phyloP scores from a whole-genome alignment of 2,329 filamentous ascomycete genomes.

The Cercospora canescens region DNA sequence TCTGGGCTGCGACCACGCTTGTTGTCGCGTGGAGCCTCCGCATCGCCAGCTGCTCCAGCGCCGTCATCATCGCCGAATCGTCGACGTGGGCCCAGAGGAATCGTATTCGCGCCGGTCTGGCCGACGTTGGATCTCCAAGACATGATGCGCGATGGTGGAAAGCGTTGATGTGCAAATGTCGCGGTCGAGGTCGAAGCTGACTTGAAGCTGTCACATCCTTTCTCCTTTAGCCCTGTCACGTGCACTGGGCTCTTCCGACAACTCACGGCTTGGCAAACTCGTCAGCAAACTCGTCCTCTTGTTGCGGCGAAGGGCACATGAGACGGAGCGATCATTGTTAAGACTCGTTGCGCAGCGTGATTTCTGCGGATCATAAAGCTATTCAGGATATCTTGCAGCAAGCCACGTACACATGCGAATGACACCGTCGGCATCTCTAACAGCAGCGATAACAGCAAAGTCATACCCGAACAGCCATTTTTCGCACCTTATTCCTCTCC shows the following conservation, averaged over 20 bases:
- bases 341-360: background rate
- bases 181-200: background rate
- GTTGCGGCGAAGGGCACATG: background rate
- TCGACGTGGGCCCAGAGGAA: conserved; percentile 82
- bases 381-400: conserved; percentile 1
- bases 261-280: background rate
- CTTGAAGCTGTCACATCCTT: background rate
- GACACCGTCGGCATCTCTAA: background rate
- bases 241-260: background rate
- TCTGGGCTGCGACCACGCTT: conserved; percentile 92
- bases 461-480: background rate
- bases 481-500: background rate
- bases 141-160: conserved; percentile 45
- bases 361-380: background rate
- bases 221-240: background rate
- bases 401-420: background rate
- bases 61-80: conserved; percentile 68
- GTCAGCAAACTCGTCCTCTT: too few relatives aligned
- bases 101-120: conserved; percentile 97
- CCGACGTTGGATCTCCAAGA: conserved; percentile 69
- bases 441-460: background rate
- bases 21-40: conserved; percentile 41
- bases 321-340: background rate
- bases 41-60: conserved; percentile 36
- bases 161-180: background rate